Evolutionary conservation across 208 protist genomes (phyloP).

Genomic region (Trypanosoma mega): DNA sequence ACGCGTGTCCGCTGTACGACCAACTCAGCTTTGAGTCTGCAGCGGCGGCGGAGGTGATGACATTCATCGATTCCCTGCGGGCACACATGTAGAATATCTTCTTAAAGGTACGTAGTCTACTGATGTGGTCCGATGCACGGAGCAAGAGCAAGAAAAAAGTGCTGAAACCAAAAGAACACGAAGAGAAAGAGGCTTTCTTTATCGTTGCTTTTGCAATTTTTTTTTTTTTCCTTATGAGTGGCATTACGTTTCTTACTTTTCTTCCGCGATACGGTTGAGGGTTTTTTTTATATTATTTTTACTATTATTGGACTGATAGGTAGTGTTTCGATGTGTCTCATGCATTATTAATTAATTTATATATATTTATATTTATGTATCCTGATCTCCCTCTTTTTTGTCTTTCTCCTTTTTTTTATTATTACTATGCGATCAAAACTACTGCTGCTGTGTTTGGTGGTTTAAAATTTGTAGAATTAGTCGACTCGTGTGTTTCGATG

Average conservation of each 20-base stretch:
- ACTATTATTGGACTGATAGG: background rate
- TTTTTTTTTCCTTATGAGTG: background rate
- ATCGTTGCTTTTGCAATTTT: background rate
- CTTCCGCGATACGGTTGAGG: background rate
- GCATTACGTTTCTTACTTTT: background rate
- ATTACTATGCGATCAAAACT: background rate
- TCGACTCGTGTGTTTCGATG: too few relatives aligned
- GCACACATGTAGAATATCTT: background rate
- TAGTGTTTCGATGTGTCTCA: background rate
- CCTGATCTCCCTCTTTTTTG: slow-evolving; percentile 9
- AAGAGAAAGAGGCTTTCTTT: background rate
- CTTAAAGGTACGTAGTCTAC: background rate
- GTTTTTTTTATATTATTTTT: slow-evolving; percentile 4
- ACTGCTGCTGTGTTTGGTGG: too few relatives aligned
- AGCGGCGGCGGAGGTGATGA: slow-evolving; percentile 44
- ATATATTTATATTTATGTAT: slow-evolving; percentile 1
- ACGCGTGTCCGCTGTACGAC: slow-evolving; percentile 62
- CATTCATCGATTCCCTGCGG: slow-evolving; percentile 57
- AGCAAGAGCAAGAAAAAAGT: too few relatives aligned
- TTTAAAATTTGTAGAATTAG: too few relatives aligned
- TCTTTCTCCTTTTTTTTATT: background rate
- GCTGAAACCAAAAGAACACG: too few relatives aligned
- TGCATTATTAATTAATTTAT: too few relatives aligned
- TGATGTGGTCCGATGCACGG: too few relatives aligned
- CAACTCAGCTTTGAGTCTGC: slow-evolving; percentile 47